Conservation (phyloP, 2,329 filamentous ascomycete species). For the Sclerotinia sclerotiorum region DNA sequence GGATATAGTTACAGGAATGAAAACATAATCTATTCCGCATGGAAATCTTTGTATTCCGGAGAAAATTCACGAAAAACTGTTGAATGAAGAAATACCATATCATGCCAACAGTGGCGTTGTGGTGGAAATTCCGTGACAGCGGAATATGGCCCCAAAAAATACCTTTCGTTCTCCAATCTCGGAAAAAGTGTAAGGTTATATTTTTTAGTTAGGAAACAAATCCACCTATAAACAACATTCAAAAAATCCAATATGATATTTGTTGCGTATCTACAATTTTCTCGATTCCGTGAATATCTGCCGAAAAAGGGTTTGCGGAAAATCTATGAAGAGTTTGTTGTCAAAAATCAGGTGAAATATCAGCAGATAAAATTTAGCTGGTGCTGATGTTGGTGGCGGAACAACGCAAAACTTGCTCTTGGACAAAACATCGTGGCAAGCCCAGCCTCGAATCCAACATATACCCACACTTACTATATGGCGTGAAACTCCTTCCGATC, state of each 20-base stretch:
- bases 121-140: neutral
- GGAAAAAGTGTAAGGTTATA: neutral
- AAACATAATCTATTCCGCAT: neutral
- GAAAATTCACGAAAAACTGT: no score
- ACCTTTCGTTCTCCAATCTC: neutral
- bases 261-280: slow-evolving; percentile 12
- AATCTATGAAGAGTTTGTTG: neutral
- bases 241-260: neutral
- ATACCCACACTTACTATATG: neutral
- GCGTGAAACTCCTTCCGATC: neutral
- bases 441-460: neutral
- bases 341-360: neutral
- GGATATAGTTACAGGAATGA: neutral
- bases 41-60: neutral
- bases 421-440: neutral
- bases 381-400: neutral
- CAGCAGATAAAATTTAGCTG: neutral
- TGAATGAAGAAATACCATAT: neutral
- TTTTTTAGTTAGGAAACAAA: neutral
- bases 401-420: neutral
- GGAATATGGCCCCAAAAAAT: neutral
- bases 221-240: neutral
- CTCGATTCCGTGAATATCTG: slow-evolving; percentile 7
- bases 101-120: no score
- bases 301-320: neutral